Conservation (phyloP, 495 filamentous ascomycete species). For the Extremus antarcticus region DNA sequence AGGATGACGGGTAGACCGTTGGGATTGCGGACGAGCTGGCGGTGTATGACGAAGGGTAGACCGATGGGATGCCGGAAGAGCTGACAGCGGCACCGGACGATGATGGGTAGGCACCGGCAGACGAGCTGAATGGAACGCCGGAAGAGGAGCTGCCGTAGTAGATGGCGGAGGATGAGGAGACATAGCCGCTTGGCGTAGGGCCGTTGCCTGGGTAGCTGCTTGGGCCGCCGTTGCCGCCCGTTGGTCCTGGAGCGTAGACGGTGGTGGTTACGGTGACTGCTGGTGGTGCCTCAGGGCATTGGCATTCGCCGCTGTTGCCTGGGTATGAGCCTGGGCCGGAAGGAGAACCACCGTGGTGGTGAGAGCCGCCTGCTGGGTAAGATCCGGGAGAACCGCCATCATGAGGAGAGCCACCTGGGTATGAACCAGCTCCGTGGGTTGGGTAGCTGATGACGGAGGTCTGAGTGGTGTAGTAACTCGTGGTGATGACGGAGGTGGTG, state of each 20-base stretch:
- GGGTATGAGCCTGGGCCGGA: not conserved
- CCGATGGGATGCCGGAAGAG: too few species aligned
- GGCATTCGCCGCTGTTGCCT: not conserved
- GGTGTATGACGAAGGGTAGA: too few species aligned
- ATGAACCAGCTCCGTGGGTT: not conserved
- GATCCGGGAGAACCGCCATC: too few species aligned
- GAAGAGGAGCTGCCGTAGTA: not conserved
- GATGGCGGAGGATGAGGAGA: not conserved
- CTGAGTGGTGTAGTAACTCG: not conserved
- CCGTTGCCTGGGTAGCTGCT: not conserved
- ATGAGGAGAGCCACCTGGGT: too few species aligned
- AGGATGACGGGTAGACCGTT: too few species aligned
- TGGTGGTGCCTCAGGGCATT: not conserved
- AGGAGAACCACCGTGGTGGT: too few species aligned
- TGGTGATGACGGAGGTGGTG: not conserved
- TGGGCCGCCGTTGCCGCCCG: too few species aligned
- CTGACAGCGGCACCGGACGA: not conserved
- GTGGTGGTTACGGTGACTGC: not conserved
- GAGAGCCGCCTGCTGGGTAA: too few species aligned
- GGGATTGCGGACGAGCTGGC: too few species aligned
- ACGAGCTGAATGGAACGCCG: not conserved
- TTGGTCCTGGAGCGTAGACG: not conserved
- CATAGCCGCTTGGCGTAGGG: not conserved
- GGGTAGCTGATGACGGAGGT: not conserved
- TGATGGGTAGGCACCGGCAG: not conserved